These are phyloP conservation scores for Kodamaea jinghongensis DNA, from an alignment of 805 yeast species.

Conservation along the genomic window DNA sequence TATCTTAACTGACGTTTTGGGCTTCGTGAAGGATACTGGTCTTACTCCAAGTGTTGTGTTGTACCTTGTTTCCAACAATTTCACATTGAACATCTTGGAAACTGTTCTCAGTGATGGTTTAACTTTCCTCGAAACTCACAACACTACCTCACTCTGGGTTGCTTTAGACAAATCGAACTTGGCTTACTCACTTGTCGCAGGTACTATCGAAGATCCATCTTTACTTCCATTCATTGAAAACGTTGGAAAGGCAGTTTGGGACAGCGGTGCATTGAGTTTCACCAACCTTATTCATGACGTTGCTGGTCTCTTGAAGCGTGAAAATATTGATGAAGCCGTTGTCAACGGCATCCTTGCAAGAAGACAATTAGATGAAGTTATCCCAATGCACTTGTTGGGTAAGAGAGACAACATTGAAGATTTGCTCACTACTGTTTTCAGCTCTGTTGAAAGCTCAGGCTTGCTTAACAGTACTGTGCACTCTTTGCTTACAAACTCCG, in stretches of 20 bases:
- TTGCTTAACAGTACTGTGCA: constrained; percentile 23
- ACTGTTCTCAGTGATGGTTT: constrained; percentile 17
- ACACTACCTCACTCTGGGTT: constrained; percentile 25
- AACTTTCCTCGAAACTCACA: constrained; percentile 13
- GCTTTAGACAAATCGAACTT: constrained; percentile 31
- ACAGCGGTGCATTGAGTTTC: constrained; percentile 17
- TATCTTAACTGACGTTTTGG: constrained; percentile 21
- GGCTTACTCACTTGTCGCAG: constrained; percentile 25
- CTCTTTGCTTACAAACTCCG: constrained; percentile 20
- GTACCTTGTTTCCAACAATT: constrained; percentile 22
- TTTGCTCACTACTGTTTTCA: constrained; percentile 27
- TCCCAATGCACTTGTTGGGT: constrained; percentile 1
- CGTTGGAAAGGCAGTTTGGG: constrained; percentile 19
- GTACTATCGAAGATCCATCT: constrained; percentile 19
- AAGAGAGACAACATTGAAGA: constrained; percentile 32
- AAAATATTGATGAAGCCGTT: not conserved
- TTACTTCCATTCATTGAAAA: constrained; percentile 23
- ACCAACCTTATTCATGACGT: constrained; percentile 13
- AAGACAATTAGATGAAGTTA: constrained; percentile 10
- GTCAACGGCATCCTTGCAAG: constrained; percentile 3
- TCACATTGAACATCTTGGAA: constrained; percentile 19
- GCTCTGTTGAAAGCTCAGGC: constrained; percentile 26
- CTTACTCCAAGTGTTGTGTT: constrained; percentile 24
- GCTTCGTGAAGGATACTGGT: constrained; percentile 21
- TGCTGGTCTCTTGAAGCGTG: constrained; percentile 8